Evolutionary conservation across 2,329 filamentous ascomycete genomes (phyloP).

Genomic region (Atkinsonella hypoxylon): DNA sequence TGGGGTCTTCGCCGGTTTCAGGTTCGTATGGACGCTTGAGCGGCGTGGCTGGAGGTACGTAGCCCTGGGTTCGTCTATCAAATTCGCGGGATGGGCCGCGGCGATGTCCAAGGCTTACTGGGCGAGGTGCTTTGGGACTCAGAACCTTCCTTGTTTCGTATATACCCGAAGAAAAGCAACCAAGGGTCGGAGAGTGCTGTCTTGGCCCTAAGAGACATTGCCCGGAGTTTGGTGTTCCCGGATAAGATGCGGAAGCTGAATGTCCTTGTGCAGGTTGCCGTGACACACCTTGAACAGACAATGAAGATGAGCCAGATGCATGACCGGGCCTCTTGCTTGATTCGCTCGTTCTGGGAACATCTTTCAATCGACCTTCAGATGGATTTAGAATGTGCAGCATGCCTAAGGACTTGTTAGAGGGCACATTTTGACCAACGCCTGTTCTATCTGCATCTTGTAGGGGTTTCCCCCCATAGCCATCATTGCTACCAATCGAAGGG

Average conservation of each 20-base stretch:
- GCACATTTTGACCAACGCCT: slow-evolving; percentile 14
- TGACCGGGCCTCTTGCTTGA: slow-evolving; percentile 2
- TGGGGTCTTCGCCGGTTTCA: slow-evolving; percentile 15
- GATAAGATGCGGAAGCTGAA: slow-evolving; percentile 21
- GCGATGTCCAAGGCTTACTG: slow-evolving; percentile 17
- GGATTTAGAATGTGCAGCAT: slow-evolving; percentile 29
- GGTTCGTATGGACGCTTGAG: slow-evolving; percentile 22
- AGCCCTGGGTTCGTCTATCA: slow-evolving; percentile 13
- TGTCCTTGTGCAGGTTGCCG: slow-evolving; percentile 17
- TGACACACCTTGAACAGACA: slow-evolving; percentile 11
- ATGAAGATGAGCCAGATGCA: slow-evolving; percentile 6
- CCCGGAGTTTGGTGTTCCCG: slow-evolving; percentile 16
- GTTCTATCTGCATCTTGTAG: slow-evolving; percentile 13
- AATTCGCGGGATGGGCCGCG: slow-evolving; percentile 11
- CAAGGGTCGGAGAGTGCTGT: slow-evolving; percentile 18
- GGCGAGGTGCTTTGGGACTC: slow-evolving; percentile 21
- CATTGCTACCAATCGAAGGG: slow-evolving; percentile 11
- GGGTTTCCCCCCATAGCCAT: slow-evolving; percentile 13
- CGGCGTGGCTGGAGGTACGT: slow-evolving; percentile 14
- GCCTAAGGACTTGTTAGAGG: slow-evolving; percentile 16
- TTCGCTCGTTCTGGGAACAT: slow-evolving; percentile 9
- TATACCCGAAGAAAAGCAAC: slow-evolving; percentile 20
- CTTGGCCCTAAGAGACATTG: slow-evolving; percentile 16
- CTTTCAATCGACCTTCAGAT: slow-evolving; percentile 16
- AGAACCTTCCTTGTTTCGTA: slow-evolving; percentile 17